Evolutionary conservation across 169 alveolate genomes (phyloP), one percentile per base, ranked within the genome.

Genomic region (Plasmodium ovale): DNA sequence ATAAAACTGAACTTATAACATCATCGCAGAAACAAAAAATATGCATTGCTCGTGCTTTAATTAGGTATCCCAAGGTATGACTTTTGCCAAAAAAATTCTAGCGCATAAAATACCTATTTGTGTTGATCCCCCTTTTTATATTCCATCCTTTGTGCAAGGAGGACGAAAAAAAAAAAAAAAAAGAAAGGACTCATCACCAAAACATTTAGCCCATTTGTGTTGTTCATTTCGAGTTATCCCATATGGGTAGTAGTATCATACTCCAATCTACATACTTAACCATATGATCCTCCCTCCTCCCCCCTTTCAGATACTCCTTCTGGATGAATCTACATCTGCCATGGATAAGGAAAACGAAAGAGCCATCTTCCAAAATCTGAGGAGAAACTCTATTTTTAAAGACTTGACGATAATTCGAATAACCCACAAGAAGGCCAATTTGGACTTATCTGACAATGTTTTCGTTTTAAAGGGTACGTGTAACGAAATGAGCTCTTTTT

Each of bases 281-380:
- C n/a, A n/a, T n/a, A n/a, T n/a, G n/a, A n/a, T n/a, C n/a, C 47
- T 74, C 23, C 39, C n/a, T 5, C 35, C 42, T 31, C 16, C 35
- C 6, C 3, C 19, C 27, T 3, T 74, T 44, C 62, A 91, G 51
- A 94, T 95, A 16, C 88, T 97, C 25, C 88, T 97, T 54, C 73
- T 97, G 71, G 99, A 97, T 89, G 99, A 97, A 72, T 98, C 99
- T 0, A 97, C 99, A n/a, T 92, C 97, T 27, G 97, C 97, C 35
- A 58, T 97, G 39, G 98, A 96, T 85, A 68, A 54, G 12, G 85
- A 87, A 27, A 70, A 72, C 2, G 91, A 90, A 10, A 67, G 90
- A 23, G 44, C 56, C 16, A 87, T 91, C 16, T 93, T 92, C 19
- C 92, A 77, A 39, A 87, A 88, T 37, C 56, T 94, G 33, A 79